Evolutionary conservation across 2,329 filamentous ascomycete genomes (phyloP).

Genomic region (Ceratocystis huliohia): DNA sequence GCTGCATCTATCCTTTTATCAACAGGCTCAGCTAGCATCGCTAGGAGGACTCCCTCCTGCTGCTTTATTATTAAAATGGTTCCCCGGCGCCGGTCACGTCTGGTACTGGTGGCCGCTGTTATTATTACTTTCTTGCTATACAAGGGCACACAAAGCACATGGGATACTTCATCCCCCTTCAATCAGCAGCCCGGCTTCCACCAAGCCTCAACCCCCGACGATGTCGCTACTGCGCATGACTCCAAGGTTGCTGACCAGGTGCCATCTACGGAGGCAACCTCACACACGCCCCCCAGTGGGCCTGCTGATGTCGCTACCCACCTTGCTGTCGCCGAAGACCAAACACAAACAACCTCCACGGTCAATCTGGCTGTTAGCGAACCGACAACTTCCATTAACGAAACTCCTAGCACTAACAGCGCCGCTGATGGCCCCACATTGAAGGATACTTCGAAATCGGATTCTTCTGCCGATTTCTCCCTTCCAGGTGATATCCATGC

Average conservation of each 20-base stretch:
- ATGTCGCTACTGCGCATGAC: not conserved
- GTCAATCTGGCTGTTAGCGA: not conserved
- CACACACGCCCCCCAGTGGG: not conserved
- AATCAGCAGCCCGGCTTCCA: slow-evolving; percentile 6
- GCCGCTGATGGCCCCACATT: slow-evolving; percentile 8
- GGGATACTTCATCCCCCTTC: slow-evolving; percentile 16
- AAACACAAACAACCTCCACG: not conserved
- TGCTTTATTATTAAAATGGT: slow-evolving; percentile 10
- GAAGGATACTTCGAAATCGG: slow-evolving; percentile 1
- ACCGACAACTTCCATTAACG: not conserved
- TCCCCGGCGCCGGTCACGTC: slow-evolving; percentile 49
- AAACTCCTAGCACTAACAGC: not conserved
- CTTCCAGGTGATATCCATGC: slow-evolving; percentile 8
- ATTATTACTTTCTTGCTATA: slow-evolving; percentile 44
- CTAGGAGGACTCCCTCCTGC: not conserved
- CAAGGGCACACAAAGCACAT: slow-evolving; percentile 34
- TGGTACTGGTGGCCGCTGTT: slow-evolving; percentile 44
- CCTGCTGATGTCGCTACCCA: not conserved
- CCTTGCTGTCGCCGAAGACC: not conserved
- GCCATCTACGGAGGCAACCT: not conserved
- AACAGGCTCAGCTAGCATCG: not conserved
- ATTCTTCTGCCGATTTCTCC: slow-evolving; percentile 12
- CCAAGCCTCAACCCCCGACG: not conserved
- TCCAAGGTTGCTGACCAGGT: not conserved
- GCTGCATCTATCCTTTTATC: not conserved